phyloP scores from a whole-genome alignment of 2,329 filamentous ascomycete species.

The Hortaea werneckii region DNA sequence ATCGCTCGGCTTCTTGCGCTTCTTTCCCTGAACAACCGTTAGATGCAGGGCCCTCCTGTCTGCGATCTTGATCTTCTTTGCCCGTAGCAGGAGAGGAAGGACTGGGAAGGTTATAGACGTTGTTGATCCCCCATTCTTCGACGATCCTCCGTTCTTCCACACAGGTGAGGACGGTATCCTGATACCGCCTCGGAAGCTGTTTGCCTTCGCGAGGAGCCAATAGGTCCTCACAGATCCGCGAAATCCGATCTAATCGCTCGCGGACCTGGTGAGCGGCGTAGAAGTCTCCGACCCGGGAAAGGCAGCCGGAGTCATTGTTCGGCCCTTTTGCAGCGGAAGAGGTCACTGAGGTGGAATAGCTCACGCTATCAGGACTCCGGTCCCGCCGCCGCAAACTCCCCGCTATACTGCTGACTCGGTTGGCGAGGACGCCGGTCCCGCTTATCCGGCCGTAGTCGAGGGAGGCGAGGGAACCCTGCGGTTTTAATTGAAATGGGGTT shows the following conservation, averaged over 20 bases:
- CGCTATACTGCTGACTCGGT: background rate
- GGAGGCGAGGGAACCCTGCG: background rate
- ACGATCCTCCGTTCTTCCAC: background rate
- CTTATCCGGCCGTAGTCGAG: background rate
- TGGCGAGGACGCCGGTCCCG: background rate
- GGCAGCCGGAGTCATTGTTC: background rate
- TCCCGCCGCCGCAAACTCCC: background rate
- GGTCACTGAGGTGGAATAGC: background rate
- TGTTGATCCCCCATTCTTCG: background rate
- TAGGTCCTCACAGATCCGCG: background rate
- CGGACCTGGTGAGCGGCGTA: background rate
- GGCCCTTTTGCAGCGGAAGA: background rate
- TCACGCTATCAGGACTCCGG: background rate
- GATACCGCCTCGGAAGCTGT: background rate
- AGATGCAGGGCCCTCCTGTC: too few species aligned
- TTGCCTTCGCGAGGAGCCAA: background rate
- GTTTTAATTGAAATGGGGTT: background rate
- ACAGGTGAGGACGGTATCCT: background rate
- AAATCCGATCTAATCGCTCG: background rate
- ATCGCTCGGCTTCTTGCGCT: background rate
- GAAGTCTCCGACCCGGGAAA: background rate
- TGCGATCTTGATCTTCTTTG: background rate
- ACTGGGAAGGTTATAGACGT: too few species aligned
- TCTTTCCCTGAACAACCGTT: background rate
- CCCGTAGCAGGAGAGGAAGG: background rate